Conservation (phyloP, 345 rosid species). For the Lepidium didymum region DNA sequence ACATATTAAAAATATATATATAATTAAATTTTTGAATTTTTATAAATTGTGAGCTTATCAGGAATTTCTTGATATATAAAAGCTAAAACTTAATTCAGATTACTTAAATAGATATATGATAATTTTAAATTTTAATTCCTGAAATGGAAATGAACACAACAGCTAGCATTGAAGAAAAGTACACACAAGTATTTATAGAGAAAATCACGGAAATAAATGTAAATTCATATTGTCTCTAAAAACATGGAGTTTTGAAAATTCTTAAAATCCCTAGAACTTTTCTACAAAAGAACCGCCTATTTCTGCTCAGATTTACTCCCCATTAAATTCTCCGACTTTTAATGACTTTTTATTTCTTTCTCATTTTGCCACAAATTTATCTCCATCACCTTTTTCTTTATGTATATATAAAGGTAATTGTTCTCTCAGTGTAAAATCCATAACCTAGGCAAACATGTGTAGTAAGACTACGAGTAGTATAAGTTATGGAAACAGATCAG, state of each 20-base stretch:
- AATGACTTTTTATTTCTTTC: slow-evolving; percentile 38
- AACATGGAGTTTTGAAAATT: slow-evolving; percentile 35
- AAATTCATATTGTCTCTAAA: slow-evolving; percentile 26
- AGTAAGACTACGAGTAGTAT: slow-evolving; percentile 40
- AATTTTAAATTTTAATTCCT: not conserved
- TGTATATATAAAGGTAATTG: not conserved
- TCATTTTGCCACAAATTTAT: slow-evolving; percentile 20
- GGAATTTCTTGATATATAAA: not conserved
- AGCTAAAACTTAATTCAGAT: not conserved
- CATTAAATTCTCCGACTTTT: slow-evolving; percentile 43
- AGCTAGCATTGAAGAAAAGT: not conserved
- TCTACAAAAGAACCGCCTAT: slow-evolving; percentile 39
- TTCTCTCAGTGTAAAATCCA: not conserved
- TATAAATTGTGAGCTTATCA: not conserved
- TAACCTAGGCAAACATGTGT: slow-evolving; percentile 34
- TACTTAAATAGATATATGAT: not conserved
- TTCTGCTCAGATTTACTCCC: slow-evolving; percentile 59
- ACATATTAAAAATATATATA: not conserved
- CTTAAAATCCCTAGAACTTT: slow-evolving; percentile 35
- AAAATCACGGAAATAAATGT: slow-evolving; percentile 30
- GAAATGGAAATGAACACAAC: not conserved
- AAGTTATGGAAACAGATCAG: slow-evolving; percentile 21
- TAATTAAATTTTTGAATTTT: not conserved
- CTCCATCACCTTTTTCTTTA: not conserved
- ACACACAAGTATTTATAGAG: slow-evolving; percentile 1